These are phyloP conservation scores for Erodium trifolium DNA, from an alignment of 441 rosid genomes.

Conservation along the genomic window DNA sequence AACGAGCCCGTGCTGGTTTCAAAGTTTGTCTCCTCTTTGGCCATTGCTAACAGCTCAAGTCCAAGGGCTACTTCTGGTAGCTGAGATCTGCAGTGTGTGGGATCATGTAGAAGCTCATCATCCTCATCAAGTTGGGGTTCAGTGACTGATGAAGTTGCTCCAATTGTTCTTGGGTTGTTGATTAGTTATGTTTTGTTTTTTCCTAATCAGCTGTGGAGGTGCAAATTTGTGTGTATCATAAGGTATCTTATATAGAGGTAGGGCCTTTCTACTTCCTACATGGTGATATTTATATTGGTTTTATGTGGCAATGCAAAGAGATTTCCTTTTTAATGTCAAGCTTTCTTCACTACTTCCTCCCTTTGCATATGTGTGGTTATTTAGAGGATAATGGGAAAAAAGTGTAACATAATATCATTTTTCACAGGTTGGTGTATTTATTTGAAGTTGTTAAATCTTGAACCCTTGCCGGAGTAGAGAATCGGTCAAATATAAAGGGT, in stretches of 20 bases:
- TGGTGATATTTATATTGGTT: conserved; percentile 23
- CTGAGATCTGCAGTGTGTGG: conserved; percentile 29
- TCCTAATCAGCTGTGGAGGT: conserved; percentile 22
- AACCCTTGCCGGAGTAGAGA: no score
- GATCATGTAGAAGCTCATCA: conserved; percentile 12
- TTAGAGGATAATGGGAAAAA: no score
- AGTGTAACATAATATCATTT: no score
- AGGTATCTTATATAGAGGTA: conserved; percentile 28
- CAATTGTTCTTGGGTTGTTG: conserved; percentile 16
- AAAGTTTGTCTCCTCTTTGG: conserved; percentile 41
- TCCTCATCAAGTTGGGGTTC: conserved; percentile 1
- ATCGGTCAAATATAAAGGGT: no score
- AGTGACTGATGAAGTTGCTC: no score
- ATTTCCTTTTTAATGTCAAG: background rate
- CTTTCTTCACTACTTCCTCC: no score
- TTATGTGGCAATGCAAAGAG: conserved; percentile 31
- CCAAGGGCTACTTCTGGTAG: conserved; percentile 34
- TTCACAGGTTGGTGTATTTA: no score
- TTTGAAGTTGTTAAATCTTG: no score
- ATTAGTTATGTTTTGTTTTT: conserved; percentile 1
- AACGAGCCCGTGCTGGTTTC: conserved; percentile 57
- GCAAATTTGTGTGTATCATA: conserved; percentile 37
- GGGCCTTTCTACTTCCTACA: conserved; percentile 23
- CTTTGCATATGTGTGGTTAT: no score
- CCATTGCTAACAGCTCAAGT: conserved; percentile 34